Percentiles rank a stretch among this genome's conserved stretches.
phyloP scores from a whole-genome alignment of 352 stramenopile species.

The Phytophthora citrophthora region DNA sequence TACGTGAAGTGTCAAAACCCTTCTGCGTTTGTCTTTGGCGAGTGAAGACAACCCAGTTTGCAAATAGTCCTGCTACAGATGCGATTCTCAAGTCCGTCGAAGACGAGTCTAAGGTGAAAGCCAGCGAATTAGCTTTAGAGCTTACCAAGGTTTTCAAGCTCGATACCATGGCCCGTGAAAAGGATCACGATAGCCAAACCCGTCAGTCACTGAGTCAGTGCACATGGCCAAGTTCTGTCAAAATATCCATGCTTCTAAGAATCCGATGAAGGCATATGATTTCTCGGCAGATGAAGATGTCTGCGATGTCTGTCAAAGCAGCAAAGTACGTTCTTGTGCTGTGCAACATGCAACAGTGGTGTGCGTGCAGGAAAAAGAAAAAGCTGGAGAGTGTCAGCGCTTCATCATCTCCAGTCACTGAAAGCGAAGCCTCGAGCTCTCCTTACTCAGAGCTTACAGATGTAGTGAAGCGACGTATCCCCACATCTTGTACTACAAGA shows the following conservation, averaged over 20 bases:
- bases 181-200: slow-evolving; percentile 65
- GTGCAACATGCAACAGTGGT: not conserved
- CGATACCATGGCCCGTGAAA: slow-evolving; percentile 80
- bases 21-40: slow-evolving; percentile 74
- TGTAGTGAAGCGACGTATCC: slow-evolving; percentile 80
- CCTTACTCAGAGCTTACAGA: slow-evolving; percentile 79
- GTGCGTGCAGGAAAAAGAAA: slow-evolving; percentile 70
- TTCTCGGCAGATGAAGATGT: slow-evolving; percentile 85
- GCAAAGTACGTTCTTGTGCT: slow-evolving; percentile 60
- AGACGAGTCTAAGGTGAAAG: slow-evolving; percentile 64
- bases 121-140: slow-evolving; percentile 57
- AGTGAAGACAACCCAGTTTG: slow-evolving; percentile 73
- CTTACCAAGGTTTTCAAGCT: slow-evolving; percentile 82
- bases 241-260: slow-evolving; percentile 69
- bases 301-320: slow-evolving; percentile 67
- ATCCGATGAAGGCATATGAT: slow-evolving; percentile 89
- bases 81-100: slow-evolving; percentile 62
- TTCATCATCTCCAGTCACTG: slow-evolving; percentile 60
- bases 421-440: slow-evolving; percentile 69
- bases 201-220: slow-evolving; percentile 56
- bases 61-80: slow-evolving; percentile 63
- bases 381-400: slow-evolving; percentile 61
- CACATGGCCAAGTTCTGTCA: slow-evolving; percentile 85
- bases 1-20: slow-evolving; percentile 68
- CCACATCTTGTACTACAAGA: too few species aligned